Evolutionary conservation across 768 basidiomycete species (phyloP).

Genomic region (Naematelia encephala): DNA sequence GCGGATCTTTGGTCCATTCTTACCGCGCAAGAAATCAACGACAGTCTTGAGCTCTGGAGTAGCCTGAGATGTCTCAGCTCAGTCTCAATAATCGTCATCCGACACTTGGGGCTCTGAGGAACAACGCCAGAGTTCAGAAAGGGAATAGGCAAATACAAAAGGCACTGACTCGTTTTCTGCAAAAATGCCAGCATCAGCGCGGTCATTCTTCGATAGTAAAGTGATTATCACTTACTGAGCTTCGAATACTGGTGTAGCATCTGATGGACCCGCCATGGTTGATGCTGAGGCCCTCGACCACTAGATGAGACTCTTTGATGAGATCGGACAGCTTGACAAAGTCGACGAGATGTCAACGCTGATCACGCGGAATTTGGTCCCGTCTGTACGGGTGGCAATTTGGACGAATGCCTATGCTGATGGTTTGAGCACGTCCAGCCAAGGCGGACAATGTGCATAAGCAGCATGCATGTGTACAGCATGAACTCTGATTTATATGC

Average conservation of each 20-base stretch:
- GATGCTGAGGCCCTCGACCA: too few relatives aligned
- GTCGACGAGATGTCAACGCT: not conserved
- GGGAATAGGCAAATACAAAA: not conserved
- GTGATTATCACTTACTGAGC: slow-evolving; percentile 38
- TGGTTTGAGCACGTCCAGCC: too few relatives aligned
- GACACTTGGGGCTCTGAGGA: not conserved
- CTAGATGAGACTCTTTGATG: too few relatives aligned
- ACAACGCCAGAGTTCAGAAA: not conserved
- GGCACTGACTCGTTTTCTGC: slow-evolving; percentile 37
- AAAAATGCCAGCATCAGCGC: slow-evolving; percentile 5
- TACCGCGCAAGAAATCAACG: slow-evolving; percentile 80
- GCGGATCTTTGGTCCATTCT: slow-evolving; percentile 80
- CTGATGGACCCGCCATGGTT: slow-evolving; percentile 35
- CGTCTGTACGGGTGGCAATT: not conserved
- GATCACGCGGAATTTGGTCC: not conserved
- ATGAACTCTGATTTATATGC: too few relatives aligned
- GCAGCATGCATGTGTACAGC: too few relatives aligned
- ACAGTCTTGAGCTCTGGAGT: slow-evolving; percentile 75
- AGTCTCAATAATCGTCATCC: not conserved
- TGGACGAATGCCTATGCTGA: too few relatives aligned
- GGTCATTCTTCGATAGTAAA: not conserved
- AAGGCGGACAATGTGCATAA: too few relatives aligned
- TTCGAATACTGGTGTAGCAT: slow-evolving; percentile 41
- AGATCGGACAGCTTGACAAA: not conserved
- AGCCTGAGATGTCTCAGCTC: slow-evolving; percentile 52